phyloP scores from a whole-genome alignment of 495 filamentous ascomycete species.

The Neurospora discreta region DNA sequence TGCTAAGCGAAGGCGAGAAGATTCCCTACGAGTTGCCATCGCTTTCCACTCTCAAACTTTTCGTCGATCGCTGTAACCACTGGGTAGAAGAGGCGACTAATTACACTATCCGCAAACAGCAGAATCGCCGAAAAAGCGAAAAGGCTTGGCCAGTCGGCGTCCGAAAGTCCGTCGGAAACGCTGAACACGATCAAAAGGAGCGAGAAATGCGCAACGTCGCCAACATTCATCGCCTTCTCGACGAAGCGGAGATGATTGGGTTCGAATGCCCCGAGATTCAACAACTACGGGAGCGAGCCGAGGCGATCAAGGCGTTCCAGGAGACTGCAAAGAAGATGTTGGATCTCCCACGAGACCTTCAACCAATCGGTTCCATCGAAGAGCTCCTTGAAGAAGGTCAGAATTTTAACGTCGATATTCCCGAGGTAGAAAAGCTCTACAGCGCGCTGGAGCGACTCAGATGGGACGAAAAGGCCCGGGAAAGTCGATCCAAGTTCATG shows the following conservation, averaged over 20 bases:
- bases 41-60: constrained; percentile 69
- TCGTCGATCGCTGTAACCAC: constrained; percentile 91
- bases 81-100: constrained; percentile 97
- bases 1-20: constrained; percentile 91
- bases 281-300: constrained; percentile 74
- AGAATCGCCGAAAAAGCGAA: constrained; percentile 95
- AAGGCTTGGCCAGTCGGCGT: constrained; percentile 68
- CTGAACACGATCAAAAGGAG: constrained; percentile 68
- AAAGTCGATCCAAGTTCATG: constrained; percentile 48
- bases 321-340: constrained; percentile 61
- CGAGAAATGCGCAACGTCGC: constrained; percentile 82
- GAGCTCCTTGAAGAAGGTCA: constrained; percentile 81
- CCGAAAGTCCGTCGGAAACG: constrained; percentile 55
- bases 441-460: constrained; percentile 71
- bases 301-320: constrained; percentile 81
- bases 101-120: constrained; percentile 96
- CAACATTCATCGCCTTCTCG: constrained; percentile 76
- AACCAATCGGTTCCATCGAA: constrained; percentile 61
- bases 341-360: constrained; percentile 38
- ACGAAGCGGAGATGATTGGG: constrained; percentile 73
- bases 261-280: constrained; percentile 94
- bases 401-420: constrained; percentile 87
- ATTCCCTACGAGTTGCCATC: constrained; percentile 88
- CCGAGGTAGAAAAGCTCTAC: constrained; percentile 79
- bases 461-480: constrained; percentile 73